These are phyloP conservation scores for Beauveria sp. DNA, from an alignment of 2,329 filamentous ascomycete species.

Conservation along the genomic window DNA sequence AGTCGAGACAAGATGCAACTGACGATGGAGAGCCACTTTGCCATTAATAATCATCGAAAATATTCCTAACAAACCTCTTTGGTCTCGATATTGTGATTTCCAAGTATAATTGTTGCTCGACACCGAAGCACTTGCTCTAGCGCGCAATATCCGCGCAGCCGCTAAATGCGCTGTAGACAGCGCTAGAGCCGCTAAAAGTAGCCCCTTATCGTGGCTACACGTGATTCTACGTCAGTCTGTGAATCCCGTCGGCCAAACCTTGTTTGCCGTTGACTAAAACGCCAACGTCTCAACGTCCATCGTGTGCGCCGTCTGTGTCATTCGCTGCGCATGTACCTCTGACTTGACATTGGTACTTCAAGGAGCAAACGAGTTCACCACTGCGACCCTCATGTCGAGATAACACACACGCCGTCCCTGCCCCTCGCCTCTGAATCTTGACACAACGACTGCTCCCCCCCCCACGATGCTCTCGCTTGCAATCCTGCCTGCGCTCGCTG, in stretches of 20 bases:
- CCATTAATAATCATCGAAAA: too few relatives aligned
- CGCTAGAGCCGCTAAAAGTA: background rate
- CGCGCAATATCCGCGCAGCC: too few relatives aligned
- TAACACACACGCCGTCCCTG: background rate
- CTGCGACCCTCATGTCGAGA: background rate
- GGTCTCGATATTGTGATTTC: too few relatives aligned
- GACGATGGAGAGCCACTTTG: too few relatives aligned
- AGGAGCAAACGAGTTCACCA: background rate
- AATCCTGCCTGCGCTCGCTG: conserved; percentile 19
- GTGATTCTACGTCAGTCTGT: conserved; percentile 5
- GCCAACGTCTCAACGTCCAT: conserved; percentile 4
- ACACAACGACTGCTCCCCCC: background rate
- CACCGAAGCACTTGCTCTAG: too few relatives aligned
- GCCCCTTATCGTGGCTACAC: background rate
- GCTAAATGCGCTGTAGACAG: background rate
- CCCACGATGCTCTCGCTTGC: conserved; percentile 10
- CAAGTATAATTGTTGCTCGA: too few relatives aligned
- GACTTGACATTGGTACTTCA: background rate
- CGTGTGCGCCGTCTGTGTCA: background rate
- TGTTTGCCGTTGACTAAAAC: background rate
- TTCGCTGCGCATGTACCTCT: background rate
- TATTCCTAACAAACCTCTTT: too few relatives aligned
- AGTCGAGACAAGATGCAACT: too few relatives aligned
- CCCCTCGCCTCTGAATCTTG: background rate
- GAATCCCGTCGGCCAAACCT: background rate